Evolutionary conservation across 148 eudicot genomes (phyloP).

Genomic region (Euryodendron excelsum): DNA sequence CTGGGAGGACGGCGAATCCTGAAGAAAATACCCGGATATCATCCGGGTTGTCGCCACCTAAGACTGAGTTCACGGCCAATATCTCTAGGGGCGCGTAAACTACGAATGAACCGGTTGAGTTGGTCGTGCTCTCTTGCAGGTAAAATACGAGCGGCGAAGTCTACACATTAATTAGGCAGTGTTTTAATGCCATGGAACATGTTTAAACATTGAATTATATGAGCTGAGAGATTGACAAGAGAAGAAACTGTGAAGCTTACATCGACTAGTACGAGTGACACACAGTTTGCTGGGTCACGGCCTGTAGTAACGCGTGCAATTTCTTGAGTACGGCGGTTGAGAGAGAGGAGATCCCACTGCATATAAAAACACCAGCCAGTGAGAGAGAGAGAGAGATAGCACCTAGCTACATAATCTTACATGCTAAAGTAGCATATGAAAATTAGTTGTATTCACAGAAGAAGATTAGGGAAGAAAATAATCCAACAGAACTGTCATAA

Average conservation of each 20-base stretch:
- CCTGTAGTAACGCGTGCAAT: slow-evolving; percentile 24
- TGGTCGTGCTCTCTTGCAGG: slow-evolving; percentile 44
- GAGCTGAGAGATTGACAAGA: neutral
- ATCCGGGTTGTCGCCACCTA: slow-evolving; percentile 27
- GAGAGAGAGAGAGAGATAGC: too few relatives aligned
- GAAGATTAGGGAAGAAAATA: neutral
- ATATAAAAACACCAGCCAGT: neutral
- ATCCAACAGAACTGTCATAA: too few relatives aligned
- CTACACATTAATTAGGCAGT: slow-evolving; percentile 10
- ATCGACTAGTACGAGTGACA: slow-evolving; percentile 36
- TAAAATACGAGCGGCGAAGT: slow-evolving; percentile 24
- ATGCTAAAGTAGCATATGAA: too few relatives aligned
- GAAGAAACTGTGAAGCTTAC: slow-evolving; percentile 24
- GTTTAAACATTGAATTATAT: neutral
- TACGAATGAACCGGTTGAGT: slow-evolving; percentile 31
- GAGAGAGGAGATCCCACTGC: slow-evolving; percentile 60
- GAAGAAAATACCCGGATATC: slow-evolving; percentile 40
- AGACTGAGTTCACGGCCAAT: slow-evolving; percentile 21
- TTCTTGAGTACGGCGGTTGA: slow-evolving; percentile 25
- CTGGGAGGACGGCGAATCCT: slow-evolving; percentile 44
- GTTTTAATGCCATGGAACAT: neutral
- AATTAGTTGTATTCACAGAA: too few relatives aligned
- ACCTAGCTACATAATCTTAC: too few relatives aligned
- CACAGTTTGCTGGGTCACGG: slow-evolving; percentile 18
- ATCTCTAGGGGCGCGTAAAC: slow-evolving; percentile 40